Evolutionary conservation across 2,329 filamentous ascomycete species (phyloP).

Genomic region (Penicillium sp.): DNA sequence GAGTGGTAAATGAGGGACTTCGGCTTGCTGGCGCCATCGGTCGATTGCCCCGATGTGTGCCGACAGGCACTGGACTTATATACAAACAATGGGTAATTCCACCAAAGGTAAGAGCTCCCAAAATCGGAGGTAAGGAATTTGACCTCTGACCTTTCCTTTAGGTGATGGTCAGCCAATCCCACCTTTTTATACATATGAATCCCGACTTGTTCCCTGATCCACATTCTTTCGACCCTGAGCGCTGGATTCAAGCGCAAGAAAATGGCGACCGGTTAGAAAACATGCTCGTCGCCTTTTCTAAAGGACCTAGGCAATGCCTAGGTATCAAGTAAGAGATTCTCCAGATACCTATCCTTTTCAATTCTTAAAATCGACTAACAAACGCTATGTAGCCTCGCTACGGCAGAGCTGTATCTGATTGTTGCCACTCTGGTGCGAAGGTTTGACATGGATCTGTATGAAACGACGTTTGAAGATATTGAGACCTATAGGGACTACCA

Average conservation of each 20-base stretch:
- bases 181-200: not conserved
- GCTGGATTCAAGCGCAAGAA: not conserved
- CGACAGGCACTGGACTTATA: not conserved
- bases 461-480: not conserved
- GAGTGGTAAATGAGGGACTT: not conserved
- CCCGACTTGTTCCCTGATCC: not conserved
- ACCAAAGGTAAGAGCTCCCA: not conserved
- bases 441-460: not conserved
- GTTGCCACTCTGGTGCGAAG: not conserved
- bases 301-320: not conserved
- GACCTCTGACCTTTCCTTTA: not conserved
- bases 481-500: not conserved
- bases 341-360: not conserved
- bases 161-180: not conserved
- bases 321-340: not conserved
- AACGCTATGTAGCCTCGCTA: not conserved
- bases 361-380: not conserved
- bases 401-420: not conserved
- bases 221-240: not conserved
- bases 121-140: not conserved
- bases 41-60: not conserved
- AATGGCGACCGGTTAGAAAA: not conserved
- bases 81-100: not conserved
- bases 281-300: not conserved
- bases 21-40: not conserved